These are phyloP conservation scores for Climacium dendroides DNA, from an alignment of 225 moss, liverwort and hornwort species.

Conservation along the genomic window DNA sequence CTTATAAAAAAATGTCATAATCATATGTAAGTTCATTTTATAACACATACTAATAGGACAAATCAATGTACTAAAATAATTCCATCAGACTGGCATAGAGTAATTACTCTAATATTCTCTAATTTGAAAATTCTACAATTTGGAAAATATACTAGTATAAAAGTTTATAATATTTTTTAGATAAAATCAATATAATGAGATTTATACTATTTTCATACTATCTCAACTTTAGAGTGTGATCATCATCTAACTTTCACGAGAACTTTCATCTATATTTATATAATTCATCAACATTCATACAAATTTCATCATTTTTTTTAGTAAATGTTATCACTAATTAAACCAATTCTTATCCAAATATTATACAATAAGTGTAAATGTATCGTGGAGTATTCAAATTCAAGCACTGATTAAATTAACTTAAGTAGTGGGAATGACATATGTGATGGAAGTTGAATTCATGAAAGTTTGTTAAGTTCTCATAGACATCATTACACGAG, in stretches of 20 bases:
- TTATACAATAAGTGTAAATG: background rate
- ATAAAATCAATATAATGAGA: background rate
- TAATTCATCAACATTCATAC: background rate
- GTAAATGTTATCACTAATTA: background rate
- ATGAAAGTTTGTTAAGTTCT: background rate
- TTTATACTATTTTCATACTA: background rate
- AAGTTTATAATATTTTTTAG: background rate
- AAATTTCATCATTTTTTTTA: background rate
- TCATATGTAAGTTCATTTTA: background rate
- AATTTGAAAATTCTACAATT: background rate
- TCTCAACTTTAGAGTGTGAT: background rate
- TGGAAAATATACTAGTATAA: background rate
- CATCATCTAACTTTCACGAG: background rate
- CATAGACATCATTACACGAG: background rate
- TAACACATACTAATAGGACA: background rate
- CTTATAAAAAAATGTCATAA: background rate
- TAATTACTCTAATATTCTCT: fast-evolving
- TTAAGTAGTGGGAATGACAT: background rate
- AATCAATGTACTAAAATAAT: background rate
- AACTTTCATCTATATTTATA: no score
- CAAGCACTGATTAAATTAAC: background rate
- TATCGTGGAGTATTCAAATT: fast-evolving
- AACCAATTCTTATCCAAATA: no score
- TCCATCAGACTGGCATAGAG: fast-evolving
- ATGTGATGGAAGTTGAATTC: background rate